Conservation (phyloP, 2,329 filamentous ascomycete species). For the Cladophialophora psammophila region DNA sequence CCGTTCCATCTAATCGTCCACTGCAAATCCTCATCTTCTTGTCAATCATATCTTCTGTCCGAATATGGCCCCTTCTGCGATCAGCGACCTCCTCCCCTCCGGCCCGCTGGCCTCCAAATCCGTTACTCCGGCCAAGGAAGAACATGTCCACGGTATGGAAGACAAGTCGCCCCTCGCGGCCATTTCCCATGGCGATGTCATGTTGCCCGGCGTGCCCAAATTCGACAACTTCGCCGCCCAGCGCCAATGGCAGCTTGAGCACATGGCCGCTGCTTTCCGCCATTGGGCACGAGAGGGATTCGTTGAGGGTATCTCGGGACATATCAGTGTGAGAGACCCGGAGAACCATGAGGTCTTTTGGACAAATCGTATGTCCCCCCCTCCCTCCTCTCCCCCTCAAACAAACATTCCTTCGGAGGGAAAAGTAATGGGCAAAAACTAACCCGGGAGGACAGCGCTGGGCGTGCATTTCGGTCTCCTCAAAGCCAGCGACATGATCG, state of each 20-base stretch:
- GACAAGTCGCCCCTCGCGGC: conserved; percentile 40
- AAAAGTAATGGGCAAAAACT: neutral
- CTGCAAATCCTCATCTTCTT: neutral
- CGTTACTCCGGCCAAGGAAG: conserved; percentile 26
- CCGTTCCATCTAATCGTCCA: neutral
- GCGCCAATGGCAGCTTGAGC: conserved; percentile 68
- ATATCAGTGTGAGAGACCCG: conserved; percentile 72
- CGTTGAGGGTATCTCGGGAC: conserved; percentile 72
- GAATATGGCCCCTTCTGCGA: conserved; percentile 39
- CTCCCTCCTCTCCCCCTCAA: neutral
- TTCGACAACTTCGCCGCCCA: conserved; percentile 62
- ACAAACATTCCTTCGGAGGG: neutral
- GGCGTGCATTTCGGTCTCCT: conserved; percentile 71
- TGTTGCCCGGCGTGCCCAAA: conserved; percentile 56
- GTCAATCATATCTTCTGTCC: neutral
- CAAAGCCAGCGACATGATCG: conserved; percentile 71
- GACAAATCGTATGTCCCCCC: conserved; percentile 63
- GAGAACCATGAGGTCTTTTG: conserved; percentile 69
- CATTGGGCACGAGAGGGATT: conserved; percentile 71
- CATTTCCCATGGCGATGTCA: conserved; percentile 41
- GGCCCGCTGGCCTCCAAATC: conserved; percentile 27
- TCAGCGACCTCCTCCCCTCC: conserved; percentile 32
- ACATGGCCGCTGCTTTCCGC: conserved; percentile 74
- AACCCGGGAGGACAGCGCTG: conserved; percentile 46
- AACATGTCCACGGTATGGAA: conserved; percentile 41